Base-by-base conservation (phyloP, 2,329 filamentous ascomycete species). In the Arthroderma sp. region DNA sequence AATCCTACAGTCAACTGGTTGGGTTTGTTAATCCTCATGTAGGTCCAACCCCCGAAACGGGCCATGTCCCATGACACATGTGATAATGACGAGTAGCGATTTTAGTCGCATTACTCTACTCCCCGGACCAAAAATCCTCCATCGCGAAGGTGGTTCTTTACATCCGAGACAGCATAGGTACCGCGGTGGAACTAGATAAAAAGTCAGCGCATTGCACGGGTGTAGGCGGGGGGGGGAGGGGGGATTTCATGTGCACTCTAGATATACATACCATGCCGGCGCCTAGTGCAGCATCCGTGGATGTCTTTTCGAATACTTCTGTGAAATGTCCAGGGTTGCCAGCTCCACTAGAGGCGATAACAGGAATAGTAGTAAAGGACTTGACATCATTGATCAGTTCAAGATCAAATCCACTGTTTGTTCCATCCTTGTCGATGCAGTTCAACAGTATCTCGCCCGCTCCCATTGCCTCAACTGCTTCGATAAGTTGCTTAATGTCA, bases 391-490 rank as follows among this genome's bases (percentile, higher is more conserved):
- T 76, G 66, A 98, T 88, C 57, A 98, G 79, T 76, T 97, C 93
- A 8, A 95, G 78, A 71, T 98, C 93, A 69, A 96, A 98, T 1
- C 93, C 93, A 64, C 82, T 87, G 74, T 95, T 96, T 58, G 88
- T 93, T 56, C 93, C 93, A 71, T 98, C 93, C 69, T 87, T 88
- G 76, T 98, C 93, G 66, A 98, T 98, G 76, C 91, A 96, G 74
- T 98, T 98, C 58, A 98, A 81, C 55, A 98, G 76, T 59, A 98
- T 87, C 77, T 98, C 93, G 58, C 93, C 93, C 1, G 87, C 82
- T 56, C 93, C 93, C 89, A 98, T 94, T 58, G 88, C 90, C 75
- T 98, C 90, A 37, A 97, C 91, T 11, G 93, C 93, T 64, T 81
- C 83, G 8, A 86, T 83, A 8, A 98, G 81, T 74, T 97, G 87